Evolutionary conservation across 176 grass and related monocot genomes (phyloP).

Genomic region (Saccharum spontaneum): DNA sequence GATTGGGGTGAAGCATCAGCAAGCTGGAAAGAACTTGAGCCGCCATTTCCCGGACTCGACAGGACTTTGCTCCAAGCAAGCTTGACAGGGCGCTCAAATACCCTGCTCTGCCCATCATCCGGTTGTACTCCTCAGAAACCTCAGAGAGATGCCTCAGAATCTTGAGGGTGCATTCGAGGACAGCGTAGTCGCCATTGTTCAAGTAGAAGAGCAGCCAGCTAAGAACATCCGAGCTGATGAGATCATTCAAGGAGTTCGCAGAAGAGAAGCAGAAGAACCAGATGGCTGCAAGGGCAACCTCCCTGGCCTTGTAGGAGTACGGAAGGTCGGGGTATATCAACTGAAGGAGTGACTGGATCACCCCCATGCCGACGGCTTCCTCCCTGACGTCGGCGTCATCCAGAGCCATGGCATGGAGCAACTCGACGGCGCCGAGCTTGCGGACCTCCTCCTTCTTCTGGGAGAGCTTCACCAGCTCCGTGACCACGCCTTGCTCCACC

Average conservation of each 20-base stretch:
- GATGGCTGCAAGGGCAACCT: slow-evolving; percentile 67
- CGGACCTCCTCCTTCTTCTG: slow-evolving; percentile 60
- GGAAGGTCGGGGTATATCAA: slow-evolving; percentile 69
- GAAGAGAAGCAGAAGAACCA: slow-evolving; percentile 71
- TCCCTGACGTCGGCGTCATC: slow-evolving; percentile 53
- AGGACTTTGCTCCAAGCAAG: slow-evolving; percentile 69
- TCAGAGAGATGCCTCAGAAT: slow-evolving; percentile 52
- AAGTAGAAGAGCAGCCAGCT: slow-evolving; percentile 62
- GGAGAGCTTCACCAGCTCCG: slow-evolving; percentile 57
- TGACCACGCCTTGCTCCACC: slow-evolving; percentile 70
- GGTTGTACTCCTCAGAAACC: slow-evolving; percentile 60
- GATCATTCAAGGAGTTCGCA: slow-evolving; percentile 35
- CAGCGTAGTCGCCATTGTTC: slow-evolving; percentile 57
- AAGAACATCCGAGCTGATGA: slow-evolving; percentile 51
- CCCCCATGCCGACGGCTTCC: slow-evolving; percentile 55
- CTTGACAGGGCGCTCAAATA: slow-evolving; percentile 49
- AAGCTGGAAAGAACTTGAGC: slow-evolving; percentile 59
- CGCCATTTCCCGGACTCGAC: slow-evolving; percentile 58
- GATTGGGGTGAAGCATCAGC: slow-evolving; percentile 48
- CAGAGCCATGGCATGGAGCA: slow-evolving; percentile 58
- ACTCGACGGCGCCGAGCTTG: slow-evolving; percentile 58
- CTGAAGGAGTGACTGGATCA: slow-evolving; percentile 62
- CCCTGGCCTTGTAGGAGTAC: slow-evolving; percentile 72
- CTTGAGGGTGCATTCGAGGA: slow-evolving; percentile 71
- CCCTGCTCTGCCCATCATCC: slow-evolving; percentile 67